Base-by-base conservation (phyloP, 257 asterid species). In the Solanum appendiculatum region DNA sequence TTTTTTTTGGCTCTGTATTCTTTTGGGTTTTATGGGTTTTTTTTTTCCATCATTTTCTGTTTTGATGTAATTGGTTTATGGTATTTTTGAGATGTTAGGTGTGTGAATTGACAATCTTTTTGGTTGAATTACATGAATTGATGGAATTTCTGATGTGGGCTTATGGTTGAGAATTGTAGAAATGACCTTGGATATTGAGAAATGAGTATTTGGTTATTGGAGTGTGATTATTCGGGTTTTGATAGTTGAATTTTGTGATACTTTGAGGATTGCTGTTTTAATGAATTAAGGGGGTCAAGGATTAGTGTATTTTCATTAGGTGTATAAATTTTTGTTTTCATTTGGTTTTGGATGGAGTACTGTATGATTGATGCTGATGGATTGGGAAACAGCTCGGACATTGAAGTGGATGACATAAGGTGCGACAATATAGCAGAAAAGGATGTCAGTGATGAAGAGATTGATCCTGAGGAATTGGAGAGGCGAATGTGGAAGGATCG, bases 401-500 rank as follows among this genome's bases (percentile, higher is more conserved):
- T 93, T 29, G 94, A 93, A 60, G 87, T 88, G 27, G 94, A 92
- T 83, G 94, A 91, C 23, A 80, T 93, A 60, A 88, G 92, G 86
- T 86, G 87, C 29, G 94, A 90, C 3, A 89, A 90, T 83, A 83
- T 92, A 64, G 92, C 91, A 31, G 96, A 94, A 20, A 91, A 92
- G 37, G 96, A 94, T 83, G 97, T 93, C 4, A 91, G 94, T 37
- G 97, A 94, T 88, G 97, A 94, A 89, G 97, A 94, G 89, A 94
- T 93, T 87, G 95, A 87, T 29, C 90, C 92, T 0, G 94, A 91
- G 60, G 96, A 91, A 80, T 86, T 94, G 88, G 94, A 91, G 90
- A 94, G 91, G 87, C 88, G 96, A 72, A 94, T 93, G 97, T 94
- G 96, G 94, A 94, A 91, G 89, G 98, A 94, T 70, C 90, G 90